phyloP scores from a whole-genome alignment of 345 rosid genomes.

The Gynandropsis gynandra region DNA sequence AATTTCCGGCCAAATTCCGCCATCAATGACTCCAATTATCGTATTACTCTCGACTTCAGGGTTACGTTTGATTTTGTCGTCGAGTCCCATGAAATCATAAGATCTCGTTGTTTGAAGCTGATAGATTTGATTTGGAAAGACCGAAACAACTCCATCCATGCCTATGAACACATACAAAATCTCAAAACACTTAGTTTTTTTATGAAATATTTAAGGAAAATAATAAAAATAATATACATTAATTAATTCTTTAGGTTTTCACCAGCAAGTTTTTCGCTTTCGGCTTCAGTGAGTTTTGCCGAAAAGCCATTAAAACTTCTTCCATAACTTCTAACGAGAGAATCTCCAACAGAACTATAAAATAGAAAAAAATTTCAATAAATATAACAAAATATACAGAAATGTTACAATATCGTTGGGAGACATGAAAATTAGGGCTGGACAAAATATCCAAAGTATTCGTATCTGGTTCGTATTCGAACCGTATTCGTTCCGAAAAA shows the following conservation, averaged over 20 bases:
- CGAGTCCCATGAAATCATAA: slow-evolving; percentile 51
- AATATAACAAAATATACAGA: slow-evolving; percentile 6
- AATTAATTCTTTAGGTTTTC: too few species aligned
- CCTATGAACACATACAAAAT: slow-evolving; percentile 19
- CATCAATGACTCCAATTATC: slow-evolving; percentile 38
- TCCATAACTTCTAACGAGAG: slow-evolving; percentile 29
- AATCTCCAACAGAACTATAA: slow-evolving; percentile 21
- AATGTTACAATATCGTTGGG: neutral
- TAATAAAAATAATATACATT: too few species aligned
- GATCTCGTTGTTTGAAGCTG: slow-evolving; percentile 47
- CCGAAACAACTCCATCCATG: slow-evolving; percentile 39
- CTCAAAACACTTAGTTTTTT: slow-evolving; percentile 14
- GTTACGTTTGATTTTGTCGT: slow-evolving; percentile 10
- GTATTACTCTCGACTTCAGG: slow-evolving; percentile 27
- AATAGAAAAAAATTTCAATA: neutral
- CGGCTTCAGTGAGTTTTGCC: slow-evolving; percentile 39
- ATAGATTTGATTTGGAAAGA: slow-evolving; percentile 32
- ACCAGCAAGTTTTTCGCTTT: slow-evolving; percentile 40
- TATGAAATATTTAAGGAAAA: too few species aligned
- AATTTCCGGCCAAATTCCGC: slow-evolving; percentile 53
- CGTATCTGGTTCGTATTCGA: too few species aligned
- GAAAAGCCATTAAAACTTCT: slow-evolving; percentile 38
- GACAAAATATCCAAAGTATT: too few species aligned
- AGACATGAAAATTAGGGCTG: too few species aligned
- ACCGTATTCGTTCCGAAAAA: slow-evolving; percentile 12